phyloP scores from a whole-genome alignment of 2,329 filamentous ascomycete genomes.

The Exserohilum rostratum region DNA sequence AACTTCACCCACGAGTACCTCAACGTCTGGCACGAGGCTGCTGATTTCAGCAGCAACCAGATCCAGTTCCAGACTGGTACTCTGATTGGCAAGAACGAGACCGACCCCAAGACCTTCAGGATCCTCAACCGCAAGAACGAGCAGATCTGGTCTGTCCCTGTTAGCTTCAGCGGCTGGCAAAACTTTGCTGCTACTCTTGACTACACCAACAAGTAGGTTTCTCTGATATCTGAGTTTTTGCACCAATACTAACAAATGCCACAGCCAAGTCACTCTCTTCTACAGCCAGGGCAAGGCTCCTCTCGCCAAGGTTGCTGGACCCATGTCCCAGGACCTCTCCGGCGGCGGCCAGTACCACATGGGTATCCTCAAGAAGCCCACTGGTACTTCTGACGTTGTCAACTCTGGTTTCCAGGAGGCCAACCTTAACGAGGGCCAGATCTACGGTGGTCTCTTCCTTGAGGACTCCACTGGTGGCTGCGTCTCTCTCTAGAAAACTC shows the following conservation, averaged over 20 bases:
- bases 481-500: constrained; percentile 33
- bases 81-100: constrained; percentile 53
- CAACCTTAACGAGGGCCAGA: constrained; percentile 48
- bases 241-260: background rate
- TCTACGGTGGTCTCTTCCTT: constrained; percentile 49
- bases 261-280: constrained; percentile 62
- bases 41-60: constrained; percentile 51
- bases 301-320: constrained; percentile 56
- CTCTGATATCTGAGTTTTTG: background rate
- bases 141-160: constrained; percentile 58
- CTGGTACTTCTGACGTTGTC: constrained; percentile 50
- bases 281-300: constrained; percentile 59
- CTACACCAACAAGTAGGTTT: constrained; percentile 60
- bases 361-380: constrained; percentile 67
- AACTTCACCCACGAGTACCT: constrained; percentile 68
- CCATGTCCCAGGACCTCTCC: constrained; percentile 58
- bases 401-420: constrained; percentile 45
- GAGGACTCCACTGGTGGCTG: constrained; percentile 46
- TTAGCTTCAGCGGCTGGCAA: constrained; percentile 61
- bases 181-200: constrained; percentile 67
- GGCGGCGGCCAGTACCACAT: constrained; percentile 68
- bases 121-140: constrained; percentile 44
- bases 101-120: constrained; percentile 54
- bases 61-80: constrained; percentile 62
- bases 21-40: constrained; percentile 49